Conservation (phyloP, 2,329 filamentous ascomycete genomes). For the Penicillium sp. region DNA sequence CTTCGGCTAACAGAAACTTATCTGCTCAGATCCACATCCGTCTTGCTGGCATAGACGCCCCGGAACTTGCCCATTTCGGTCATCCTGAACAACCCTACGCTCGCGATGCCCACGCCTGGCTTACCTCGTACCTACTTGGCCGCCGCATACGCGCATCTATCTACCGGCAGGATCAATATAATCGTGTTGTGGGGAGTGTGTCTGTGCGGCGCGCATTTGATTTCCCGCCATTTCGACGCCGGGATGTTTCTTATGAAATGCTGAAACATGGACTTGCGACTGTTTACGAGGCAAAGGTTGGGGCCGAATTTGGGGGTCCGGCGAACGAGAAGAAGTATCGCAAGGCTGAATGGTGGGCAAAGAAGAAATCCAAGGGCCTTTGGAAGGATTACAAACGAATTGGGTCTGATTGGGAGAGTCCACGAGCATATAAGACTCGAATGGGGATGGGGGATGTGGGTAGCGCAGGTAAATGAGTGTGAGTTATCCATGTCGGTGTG, state of each 20-base stretch:
- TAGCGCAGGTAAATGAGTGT: slow-evolving; percentile 24
- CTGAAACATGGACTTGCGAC: slow-evolving; percentile 80
- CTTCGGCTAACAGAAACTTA: background rate
- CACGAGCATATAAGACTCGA: slow-evolving; percentile 78
- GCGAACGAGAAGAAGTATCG: slow-evolving; percentile 53
- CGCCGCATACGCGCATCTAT: slow-evolving; percentile 79
- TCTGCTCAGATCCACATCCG: slow-evolving; percentile 71
- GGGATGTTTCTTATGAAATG: slow-evolving; percentile 89
- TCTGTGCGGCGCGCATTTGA: slow-evolving; percentile 61
- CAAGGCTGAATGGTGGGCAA: slow-evolving; percentile 57
- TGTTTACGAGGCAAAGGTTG: slow-evolving; percentile 89
- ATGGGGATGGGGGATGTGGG: slow-evolving; percentile 48
- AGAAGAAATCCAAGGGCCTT: slow-evolving; percentile 66
- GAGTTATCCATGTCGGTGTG: background rate
- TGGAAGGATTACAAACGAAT: slow-evolving; percentile 64
- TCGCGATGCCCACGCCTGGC: slow-evolving; percentile 77
- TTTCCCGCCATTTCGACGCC: slow-evolving; percentile 55
- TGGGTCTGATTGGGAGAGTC: slow-evolving; percentile 69
- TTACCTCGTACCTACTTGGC: slow-evolving; percentile 70
- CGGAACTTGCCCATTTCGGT: slow-evolving; percentile 91
- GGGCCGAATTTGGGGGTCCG: slow-evolving; percentile 80
- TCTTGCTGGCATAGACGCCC: slow-evolving; percentile 89
- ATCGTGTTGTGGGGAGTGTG: slow-evolving; percentile 84
- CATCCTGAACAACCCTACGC: slow-evolving; percentile 81
- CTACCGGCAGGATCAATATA: slow-evolving; percentile 86